phyloP scores from a whole-genome alignment of 2,329 filamentous ascomycete genomes.

The Teratosphaeria zuluensis region DNA sequence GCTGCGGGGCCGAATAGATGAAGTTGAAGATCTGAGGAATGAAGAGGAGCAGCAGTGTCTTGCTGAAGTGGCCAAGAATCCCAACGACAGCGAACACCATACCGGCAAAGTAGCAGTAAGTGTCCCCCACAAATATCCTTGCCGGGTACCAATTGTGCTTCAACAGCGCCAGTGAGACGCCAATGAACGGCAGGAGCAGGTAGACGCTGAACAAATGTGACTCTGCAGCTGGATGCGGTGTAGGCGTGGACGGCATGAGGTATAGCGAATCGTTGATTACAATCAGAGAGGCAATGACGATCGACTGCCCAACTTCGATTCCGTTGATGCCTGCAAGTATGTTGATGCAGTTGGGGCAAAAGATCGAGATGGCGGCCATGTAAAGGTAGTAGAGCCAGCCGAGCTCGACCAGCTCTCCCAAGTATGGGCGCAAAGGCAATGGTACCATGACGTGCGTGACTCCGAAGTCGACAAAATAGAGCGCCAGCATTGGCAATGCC shows the following conservation, averaged over 20 bases:
- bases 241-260: conserved; percentile 52
- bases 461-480: conserved; percentile 98
- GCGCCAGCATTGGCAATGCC: conserved; percentile 82
- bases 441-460: conserved; percentile 93
- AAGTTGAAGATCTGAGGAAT: conserved; percentile 96
- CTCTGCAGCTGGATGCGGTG: conserved; percentile 88
- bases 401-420: conserved; percentile 78
- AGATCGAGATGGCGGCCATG: conserved; percentile 94
- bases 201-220: conserved; percentile 95
- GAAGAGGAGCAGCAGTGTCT: conserved; percentile 83
- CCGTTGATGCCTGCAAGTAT: conserved; percentile 99
- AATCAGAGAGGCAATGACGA: conserved; percentile 78
- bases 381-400: conserved; percentile 75
- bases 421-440: conserved; percentile 69
- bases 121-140: conserved; percentile 92
- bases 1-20: conserved; percentile 80
- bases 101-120: conserved; percentile 98
- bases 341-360: conserved; percentile 98
- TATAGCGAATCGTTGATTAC: conserved; percentile 83
- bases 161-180: conserved; percentile 77
- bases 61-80: conserved; percentile 95
- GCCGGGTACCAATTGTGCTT: conserved; percentile 95
- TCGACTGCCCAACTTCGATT: conserved; percentile 88
- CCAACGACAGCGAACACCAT: conserved; percentile 98
- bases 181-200: conserved; percentile 86